These are phyloP conservation scores for Aspergillus oerlinghausenensis DNA, from an alignment of 2,329 filamentous ascomycete species.

Conservation along the genomic window DNA sequence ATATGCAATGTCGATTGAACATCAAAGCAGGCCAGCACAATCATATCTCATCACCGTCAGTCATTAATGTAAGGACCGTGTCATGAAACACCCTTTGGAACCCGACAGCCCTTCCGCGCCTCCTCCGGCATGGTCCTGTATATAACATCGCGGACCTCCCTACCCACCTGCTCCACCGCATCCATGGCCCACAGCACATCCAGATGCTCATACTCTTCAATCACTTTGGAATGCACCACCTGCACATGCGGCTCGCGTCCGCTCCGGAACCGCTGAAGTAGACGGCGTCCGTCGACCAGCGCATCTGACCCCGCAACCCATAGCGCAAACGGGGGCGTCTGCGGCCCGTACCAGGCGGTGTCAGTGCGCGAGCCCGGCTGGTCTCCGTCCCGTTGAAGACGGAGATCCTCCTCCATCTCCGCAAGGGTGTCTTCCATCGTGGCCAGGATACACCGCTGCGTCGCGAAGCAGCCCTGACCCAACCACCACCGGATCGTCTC, in stretches of 20 bases:
- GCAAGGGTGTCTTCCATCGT: conserved; percentile 69
- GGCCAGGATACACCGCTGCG: conserved; percentile 79
- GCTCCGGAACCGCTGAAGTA: conserved; percentile 69
- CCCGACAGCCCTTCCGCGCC: conserved; percentile 57
- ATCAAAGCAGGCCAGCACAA: not conserved
- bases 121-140: conserved; percentile 67
- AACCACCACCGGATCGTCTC: conserved; percentile 97
- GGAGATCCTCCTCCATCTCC: conserved; percentile 42
- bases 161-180: conserved; percentile 73
- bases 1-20: not conserved
- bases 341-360: conserved; percentile 75
- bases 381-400: conserved; percentile 14
- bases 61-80: not conserved
- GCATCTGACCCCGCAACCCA: conserved; percentile 83
- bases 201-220: conserved; percentile 86
- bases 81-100: conserved; percentile 49
- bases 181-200: conserved; percentile 97
- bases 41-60: not conserved
- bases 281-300: conserved; percentile 73
- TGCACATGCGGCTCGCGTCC: conserved; percentile 76
- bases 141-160: conserved; percentile 72
- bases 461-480: conserved; percentile 76
- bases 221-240: conserved; percentile 75
- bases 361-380: conserved; percentile 23
- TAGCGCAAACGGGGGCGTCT: conserved; percentile 75